Evolutionary conservation across 345 rosid genomes (phyloP), one percentile per base, ranked within the genome.

Genomic region (Corchorus olitorius): DNA sequence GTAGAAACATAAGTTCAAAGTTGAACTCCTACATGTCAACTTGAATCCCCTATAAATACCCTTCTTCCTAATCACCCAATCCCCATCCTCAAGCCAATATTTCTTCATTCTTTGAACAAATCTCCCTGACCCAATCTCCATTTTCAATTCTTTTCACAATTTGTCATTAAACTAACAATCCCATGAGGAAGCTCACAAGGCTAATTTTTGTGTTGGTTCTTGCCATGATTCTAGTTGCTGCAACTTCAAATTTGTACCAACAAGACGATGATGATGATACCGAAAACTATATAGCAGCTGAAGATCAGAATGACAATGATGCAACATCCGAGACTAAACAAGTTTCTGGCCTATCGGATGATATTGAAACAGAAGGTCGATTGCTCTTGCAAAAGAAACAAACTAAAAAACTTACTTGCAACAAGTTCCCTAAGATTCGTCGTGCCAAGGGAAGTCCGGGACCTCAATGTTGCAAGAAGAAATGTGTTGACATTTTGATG

Each of bases 381-480:
- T 50, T 50, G 4, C 55, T 50, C 15, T 14, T 10, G 55, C 55
- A 50, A 50, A 50, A 15, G 13, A 8, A 27, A 27, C 13, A 7
- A 50, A 14, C 13, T 6, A 9, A 8, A 6, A 50, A 7, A 50
- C 3, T 50, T 3, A 50, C 15, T 15, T 50, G 55, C 17, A 50
- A 50, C 55, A 50, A 50, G 55, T 50, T 50, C 11, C 55, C 55
- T 10, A 50, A 8, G 55, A 15, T 50, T 10, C 5, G 55, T 15
- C 55, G 17, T 4, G 55, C 55, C 11, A 72, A 75, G 76, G 89
- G 84, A 45, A 82, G 86, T 59, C 85, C 78, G 20, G 81, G 87
- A 49, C 77, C 81, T 8, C 11, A 75, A 17, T 86, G 86, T 60
- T 84, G 87, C 77, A 75, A 67, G 65, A 80, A 82, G 69, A 80